Evolutionary conservation across 2,329 filamentous ascomycete genomes (phyloP), one percentile per base, ranked within the genome.

Genomic region (Sclerotinia sclerotiorum): DNA sequence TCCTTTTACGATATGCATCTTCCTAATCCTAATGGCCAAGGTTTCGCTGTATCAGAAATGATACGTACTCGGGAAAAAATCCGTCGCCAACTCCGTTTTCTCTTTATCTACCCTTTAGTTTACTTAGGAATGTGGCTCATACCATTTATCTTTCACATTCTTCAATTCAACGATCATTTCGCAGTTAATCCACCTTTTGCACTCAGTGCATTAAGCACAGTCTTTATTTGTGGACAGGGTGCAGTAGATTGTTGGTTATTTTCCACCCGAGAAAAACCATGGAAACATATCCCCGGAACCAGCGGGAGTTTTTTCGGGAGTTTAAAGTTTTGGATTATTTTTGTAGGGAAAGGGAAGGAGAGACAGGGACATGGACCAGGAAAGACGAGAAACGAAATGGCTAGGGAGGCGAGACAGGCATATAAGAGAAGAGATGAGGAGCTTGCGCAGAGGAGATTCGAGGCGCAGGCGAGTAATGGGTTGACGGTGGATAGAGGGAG

Each of bases 31-130:
- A 65, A 68, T 27, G 73, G 73, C 11, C 74, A 76, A 35, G 75
- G 76, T 24, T 71, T 78, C 8, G 76, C 74, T 0, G 75, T 77
- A 2, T 76, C 76, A 2, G 74, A 78, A 60, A 77, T 80, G 73
- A 77, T 84, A 11, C 72, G 72, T 4, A 76, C 76, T 1, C 83
- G 87, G 17, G 80, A 83, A 21, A 85, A 84, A 69, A 88, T 91
- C 69, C 84, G 85, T 56, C 85, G 88, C 13, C 90, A 93, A 74
- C 82, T 93, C 2, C 85, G 89, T 44, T 84, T 90, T 42, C 82
- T 93, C 24, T 92, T 94, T 78, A 87, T 93, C 60, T 94, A 94
- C 76, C 91, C 91, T 0, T 76, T 89, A 24, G 84, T 90, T 5
- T 94, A 94, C 78, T 82, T 91, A 27, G 78, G 86, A 5, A 86